Evolutionary conservation across 2,329 filamentous ascomycete genomes (phyloP).

Genomic region (Aureobasidium lini): DNA sequence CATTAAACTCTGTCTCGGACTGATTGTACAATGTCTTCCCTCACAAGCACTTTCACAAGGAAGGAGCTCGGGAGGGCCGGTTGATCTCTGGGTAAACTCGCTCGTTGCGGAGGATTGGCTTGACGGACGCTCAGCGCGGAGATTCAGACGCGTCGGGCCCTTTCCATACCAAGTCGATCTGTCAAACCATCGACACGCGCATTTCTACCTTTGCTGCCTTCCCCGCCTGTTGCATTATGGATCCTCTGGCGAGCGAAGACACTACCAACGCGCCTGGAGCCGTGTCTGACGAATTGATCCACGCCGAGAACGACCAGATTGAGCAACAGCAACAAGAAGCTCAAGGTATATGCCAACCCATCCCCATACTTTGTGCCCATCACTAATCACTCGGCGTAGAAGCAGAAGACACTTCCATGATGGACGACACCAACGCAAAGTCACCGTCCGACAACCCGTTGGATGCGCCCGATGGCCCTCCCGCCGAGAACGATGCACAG

Average conservation of each 20-base stretch:
- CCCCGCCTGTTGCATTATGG: constrained; percentile 13
- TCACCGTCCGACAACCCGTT: constrained; percentile 31
- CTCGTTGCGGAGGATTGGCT: constrained; percentile 1
- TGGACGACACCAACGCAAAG: constrained; percentile 21
- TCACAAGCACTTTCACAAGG: neutral
- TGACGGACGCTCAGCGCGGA: neutral
- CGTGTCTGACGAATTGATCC: constrained; percentile 29
- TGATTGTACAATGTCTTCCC: too few relatives aligned
- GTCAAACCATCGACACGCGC: constrained; percentile 1
- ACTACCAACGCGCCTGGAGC: constrained; percentile 23
- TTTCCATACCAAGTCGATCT: neutral
- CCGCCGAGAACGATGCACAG: constrained; percentile 26
- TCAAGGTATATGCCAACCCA: neutral
- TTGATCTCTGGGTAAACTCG: neutral
- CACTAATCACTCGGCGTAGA: neutral
- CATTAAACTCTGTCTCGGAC: too few relatives aligned
- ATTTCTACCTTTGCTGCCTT: neutral
- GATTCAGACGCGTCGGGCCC: constrained; percentile 1
- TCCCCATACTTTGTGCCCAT: neutral
- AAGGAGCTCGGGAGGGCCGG: neutral
- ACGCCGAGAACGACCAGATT: constrained; percentile 27
- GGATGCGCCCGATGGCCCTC: constrained; percentile 29
- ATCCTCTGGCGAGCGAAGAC: constrained; percentile 17
- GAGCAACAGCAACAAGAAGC: constrained; percentile 22
- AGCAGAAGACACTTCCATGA: constrained; percentile 28